phyloP scores from a whole-genome alignment of 2,329 filamentous ascomycete species.

The Cytospora piceicola region DNA sequence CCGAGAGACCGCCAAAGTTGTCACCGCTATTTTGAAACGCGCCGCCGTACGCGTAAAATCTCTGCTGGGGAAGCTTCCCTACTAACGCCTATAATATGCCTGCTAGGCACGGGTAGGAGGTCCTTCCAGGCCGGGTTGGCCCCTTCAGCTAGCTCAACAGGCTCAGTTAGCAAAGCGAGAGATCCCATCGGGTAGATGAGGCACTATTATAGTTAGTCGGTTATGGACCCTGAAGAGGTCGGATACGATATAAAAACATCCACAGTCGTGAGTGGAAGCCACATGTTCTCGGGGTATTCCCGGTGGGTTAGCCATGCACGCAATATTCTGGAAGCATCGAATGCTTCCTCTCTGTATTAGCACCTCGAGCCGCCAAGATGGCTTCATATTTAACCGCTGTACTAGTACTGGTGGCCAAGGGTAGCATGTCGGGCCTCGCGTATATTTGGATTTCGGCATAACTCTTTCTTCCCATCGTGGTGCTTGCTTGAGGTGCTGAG shows the following conservation, averaged over 20 bases:
- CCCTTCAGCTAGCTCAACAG: conserved; percentile 66
- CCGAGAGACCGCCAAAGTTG: neutral
- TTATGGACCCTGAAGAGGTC: neutral
- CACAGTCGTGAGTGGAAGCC: neutral
- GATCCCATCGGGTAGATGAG: neutral
- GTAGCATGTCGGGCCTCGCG: too few species aligned
- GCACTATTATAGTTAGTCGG: neutral
- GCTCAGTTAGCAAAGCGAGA: conserved; percentile 74
- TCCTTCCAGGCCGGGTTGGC: neutral
- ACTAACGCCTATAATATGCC: neutral
- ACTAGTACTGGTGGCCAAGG: too few species aligned
- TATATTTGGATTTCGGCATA: too few species aligned
- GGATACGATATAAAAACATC: neutral
- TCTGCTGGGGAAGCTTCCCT: neutral
- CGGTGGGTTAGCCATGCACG: neutral
- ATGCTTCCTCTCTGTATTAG: neutral
- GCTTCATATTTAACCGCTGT: too few species aligned
- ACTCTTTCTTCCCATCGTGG: too few species aligned
- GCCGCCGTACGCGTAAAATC: neutral
- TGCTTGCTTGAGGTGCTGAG: too few species aligned
- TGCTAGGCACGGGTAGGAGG: neutral
- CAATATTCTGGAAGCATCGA: neutral
- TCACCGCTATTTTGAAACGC: conserved; percentile 1
- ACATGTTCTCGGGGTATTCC: neutral
- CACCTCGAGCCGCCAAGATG: neutral